Conservation (phyloP, 2,329 filamentous ascomycete species). For the Neofusicoccum umdonicola region DNA sequence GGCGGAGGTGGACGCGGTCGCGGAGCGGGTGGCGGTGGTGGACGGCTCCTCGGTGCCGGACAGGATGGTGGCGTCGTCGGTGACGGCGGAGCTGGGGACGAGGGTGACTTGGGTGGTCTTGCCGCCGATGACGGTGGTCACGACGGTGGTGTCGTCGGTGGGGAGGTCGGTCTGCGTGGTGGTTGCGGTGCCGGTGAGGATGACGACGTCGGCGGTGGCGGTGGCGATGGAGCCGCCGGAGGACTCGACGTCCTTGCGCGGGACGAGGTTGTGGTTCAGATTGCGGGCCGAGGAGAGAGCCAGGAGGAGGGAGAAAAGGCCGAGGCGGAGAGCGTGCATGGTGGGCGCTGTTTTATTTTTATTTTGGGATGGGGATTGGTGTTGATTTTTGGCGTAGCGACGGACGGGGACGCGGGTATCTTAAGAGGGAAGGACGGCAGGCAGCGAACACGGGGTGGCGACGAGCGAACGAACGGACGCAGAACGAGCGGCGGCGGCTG, state of each 20-base stretch:
- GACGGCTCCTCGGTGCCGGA: background rate
- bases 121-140: background rate
- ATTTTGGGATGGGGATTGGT: too few species aligned
- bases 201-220: background rate
- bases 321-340: background rate
- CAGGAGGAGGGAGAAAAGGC: background rate
- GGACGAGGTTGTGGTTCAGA: background rate
- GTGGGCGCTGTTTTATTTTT: too few species aligned
- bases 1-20: background rate
- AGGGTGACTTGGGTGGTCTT: background rate
- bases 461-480: background rate
- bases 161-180: background rate
- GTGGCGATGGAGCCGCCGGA: background rate
- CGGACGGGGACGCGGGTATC: too few species aligned
- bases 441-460: background rate
- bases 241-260: background rate
- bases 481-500: background rate
- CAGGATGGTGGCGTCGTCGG: background rate
- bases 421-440: too few species aligned
- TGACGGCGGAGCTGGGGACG: background rate
- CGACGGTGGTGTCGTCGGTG: background rate
- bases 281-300: background rate
- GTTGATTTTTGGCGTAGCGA: too few species aligned
- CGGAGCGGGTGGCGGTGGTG: background rate
- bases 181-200: background rate